Base-by-base conservation (phyloP, 441 rosid genomes). In the Gossypium trilobum region DNA sequence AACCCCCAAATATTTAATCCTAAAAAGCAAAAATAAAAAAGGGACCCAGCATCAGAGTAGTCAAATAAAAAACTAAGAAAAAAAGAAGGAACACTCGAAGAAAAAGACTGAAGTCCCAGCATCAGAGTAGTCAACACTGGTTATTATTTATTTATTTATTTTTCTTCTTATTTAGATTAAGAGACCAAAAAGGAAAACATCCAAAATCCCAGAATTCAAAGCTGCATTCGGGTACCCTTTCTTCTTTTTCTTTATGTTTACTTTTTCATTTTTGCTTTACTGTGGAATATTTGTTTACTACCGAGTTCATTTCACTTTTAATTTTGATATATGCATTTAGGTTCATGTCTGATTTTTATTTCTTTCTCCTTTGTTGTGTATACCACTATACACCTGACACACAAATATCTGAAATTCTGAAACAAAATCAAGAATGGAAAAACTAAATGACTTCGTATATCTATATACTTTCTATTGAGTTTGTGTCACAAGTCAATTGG, bases 221-320 rank as follows among this genome's bases (percentile, higher is more conserved):
- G 56, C 79, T 65, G 66, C 58, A 51, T 69, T 62, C 61, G 63
- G 80, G 80, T 73, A 29, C 14, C 73, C 0, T 22, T 69, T 22
- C 14, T 44, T 64, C 4, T 52, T 4, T 63, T 20, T 25, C 5
- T 8, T 51, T 54, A 4, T 57, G 61, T 25, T 68, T 9, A 1
- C 14, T 0, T 50, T 52, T 27, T 46, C 14, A 16, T 14, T 57
- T 60, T 57, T 58, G 10, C 13, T 42, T 10, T 2, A 25, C 4
- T 68, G 29, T 51, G n/a, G 19, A 42, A 48, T 22, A 11, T 55
- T 4, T 11, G 33, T 17, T 70, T 56, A 11, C 48, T 54, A 13
- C 4, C 36, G 9, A 36, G 51, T 17, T 62, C 19, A 14, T 0
- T 10, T 51, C 4, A 5, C 16, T 31, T 31, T 27, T 59, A 27